These are phyloP conservation scores for Moelleriella libera DNA, from an alignment of 2,329 filamentous ascomycete species.

Conservation along the genomic window DNA sequence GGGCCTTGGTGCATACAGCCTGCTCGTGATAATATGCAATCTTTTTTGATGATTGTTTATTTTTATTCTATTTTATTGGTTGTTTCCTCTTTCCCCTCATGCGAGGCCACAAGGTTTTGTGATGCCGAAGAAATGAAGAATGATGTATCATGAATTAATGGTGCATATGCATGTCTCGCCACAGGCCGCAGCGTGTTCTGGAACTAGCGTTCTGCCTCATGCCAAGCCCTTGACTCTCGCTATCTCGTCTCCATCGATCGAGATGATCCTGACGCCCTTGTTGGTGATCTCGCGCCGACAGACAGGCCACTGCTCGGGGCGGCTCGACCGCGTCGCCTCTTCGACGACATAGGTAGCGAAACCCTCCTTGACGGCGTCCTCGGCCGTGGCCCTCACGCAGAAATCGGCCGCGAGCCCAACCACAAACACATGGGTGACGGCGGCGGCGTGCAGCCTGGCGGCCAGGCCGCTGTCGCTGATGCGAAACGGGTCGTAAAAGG, in stretches of 20 bases:
- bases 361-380: slow-evolving; percentile 63
- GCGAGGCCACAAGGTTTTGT: no score
- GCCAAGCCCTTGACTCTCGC: slow-evolving; percentile 7
- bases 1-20: no score
- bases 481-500: slow-evolving; percentile 70
- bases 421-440: slow-evolving; percentile 67
- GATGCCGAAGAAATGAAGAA: no score
- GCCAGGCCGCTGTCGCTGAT: slow-evolving; percentile 51
- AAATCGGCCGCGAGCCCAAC: slow-evolving; percentile 82
- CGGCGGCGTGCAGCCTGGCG: slow-evolving; percentile 35
- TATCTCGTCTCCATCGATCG: slow-evolving; percentile 11
- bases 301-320: slow-evolving; percentile 42
- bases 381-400: slow-evolving; percentile 71
- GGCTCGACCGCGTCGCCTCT: slow-evolving; percentile 65
- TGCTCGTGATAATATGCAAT: no score
- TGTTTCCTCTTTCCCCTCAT: no score
- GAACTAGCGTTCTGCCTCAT: no score
- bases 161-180: neutral
- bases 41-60: no score
- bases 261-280: slow-evolving; percentile 49
- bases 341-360: slow-evolving; percentile 65
- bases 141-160: neutral
- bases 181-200: no score
- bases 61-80: no score
- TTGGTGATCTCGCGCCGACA: slow-evolving; percentile 37